phyloP scores from a whole-genome alignment of 2,329 filamentous ascomycete genomes.

The Akanthomyces lecanii region DNA sequence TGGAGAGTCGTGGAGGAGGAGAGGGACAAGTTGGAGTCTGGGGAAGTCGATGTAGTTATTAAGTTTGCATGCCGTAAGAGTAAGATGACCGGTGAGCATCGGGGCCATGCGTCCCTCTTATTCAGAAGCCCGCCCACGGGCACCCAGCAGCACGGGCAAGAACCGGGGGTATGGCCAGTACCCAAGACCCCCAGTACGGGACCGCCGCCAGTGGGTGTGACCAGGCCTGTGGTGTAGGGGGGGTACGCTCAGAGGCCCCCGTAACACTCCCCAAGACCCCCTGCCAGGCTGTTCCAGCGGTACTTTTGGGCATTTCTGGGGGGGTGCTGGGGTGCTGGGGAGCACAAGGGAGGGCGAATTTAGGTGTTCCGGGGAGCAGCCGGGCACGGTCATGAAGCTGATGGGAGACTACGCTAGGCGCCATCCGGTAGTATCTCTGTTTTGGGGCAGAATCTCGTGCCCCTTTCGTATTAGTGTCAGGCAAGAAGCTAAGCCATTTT shows the following conservation, averaged over 20 bases:
- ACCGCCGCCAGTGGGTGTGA: constrained; percentile 14
- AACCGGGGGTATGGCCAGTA: constrained; percentile 13
- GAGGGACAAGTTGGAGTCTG: constrained; percentile 20
- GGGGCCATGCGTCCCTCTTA: constrained; percentile 17
- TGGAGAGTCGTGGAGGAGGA: constrained; percentile 19
- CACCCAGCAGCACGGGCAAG: constrained; percentile 13
- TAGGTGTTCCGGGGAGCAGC: constrained; percentile 10
- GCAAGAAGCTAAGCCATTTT: neutral
- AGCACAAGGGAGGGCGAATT: constrained; percentile 7
- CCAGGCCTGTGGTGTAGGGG: neutral
- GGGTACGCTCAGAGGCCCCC: neutral
- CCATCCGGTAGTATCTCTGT: neutral
- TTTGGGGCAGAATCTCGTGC: neutral
- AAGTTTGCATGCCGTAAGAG: constrained; percentile 22
- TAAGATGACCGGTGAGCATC: constrained; percentile 28
- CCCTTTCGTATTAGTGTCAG: neutral
- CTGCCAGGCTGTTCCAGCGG: constrained; percentile 1
- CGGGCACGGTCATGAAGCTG: constrained; percentile 3
- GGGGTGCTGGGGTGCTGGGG: neutral
- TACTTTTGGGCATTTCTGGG: constrained; percentile 10
- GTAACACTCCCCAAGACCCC: neutral
- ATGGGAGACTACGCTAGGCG: neutral
- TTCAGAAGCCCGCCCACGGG: constrained; percentile 10
- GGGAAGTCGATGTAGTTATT: constrained; percentile 25
- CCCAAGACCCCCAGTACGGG: constrained; percentile 12